Percentiles rank a stretch among this genome's conserved stretches.
Evolutionary conservation across 73 alveolate genomes (phyloP).

Genomic region (Blepharisma stoltei): DNA sequence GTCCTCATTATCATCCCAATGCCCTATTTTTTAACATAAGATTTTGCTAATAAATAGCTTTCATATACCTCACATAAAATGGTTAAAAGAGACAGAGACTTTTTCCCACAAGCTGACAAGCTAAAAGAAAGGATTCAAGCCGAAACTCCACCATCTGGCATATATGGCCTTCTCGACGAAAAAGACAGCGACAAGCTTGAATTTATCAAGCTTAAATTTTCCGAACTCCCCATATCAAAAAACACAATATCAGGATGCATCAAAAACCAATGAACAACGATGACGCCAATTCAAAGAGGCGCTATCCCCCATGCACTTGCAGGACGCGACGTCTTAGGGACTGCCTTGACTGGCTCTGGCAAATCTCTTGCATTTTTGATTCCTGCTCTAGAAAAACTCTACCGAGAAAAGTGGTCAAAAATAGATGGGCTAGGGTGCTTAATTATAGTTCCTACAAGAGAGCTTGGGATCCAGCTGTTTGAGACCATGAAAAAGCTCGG

Average conservation of each 20-base stretch:
- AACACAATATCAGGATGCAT: conserved; percentile 50
- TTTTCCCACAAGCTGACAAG: background rate
- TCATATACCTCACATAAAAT: too few species aligned
- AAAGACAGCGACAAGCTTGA: conserved; percentile 42
- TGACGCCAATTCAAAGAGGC: conserved; percentile 92
- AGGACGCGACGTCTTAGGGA: conserved; percentile 85
- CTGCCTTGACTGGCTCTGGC: conserved; percentile 92
- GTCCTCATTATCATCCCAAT: too few species aligned
- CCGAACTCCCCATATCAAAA: conserved; percentile 72
- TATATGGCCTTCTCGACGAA: conserved; percentile 36
- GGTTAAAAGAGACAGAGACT: background rate
- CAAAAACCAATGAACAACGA: conserved; percentile 39
- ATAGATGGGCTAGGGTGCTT: conserved; percentile 84
- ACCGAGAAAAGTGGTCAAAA: conserved; percentile 54
- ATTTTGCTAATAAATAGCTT: too few species aligned
- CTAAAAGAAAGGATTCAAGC: conserved; percentile 17
- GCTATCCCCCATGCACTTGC: conserved; percentile 86
- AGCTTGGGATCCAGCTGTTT: conserved; percentile 77
- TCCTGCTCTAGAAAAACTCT: conserved; percentile 73
- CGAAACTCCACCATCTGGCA: conserved; percentile 40
- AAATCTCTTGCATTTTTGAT: conserved; percentile 73
- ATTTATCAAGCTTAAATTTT: conserved; percentile 61
- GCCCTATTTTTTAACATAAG: too few species aligned
- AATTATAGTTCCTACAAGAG: conserved; percentile 83
- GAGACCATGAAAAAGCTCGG: conserved; percentile 77